These are phyloP conservation scores for Aureobasidium sp. DNA, from an alignment of 2,329 filamentous ascomycete genomes.

Conservation along the genomic window DNA sequence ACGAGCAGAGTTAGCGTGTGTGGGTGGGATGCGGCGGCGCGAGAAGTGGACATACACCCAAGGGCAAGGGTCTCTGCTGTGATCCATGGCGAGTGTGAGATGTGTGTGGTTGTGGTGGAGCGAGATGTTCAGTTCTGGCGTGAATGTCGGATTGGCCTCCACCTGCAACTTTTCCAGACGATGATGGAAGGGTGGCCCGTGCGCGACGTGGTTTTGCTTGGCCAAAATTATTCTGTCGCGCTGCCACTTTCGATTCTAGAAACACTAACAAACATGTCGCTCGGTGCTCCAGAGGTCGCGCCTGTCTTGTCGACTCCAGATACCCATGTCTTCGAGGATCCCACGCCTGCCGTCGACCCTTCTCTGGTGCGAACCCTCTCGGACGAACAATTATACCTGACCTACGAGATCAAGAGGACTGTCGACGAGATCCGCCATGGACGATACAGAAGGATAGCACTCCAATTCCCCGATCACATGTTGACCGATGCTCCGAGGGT, in stretches of 20 bases:
- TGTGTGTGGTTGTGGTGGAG: not conserved
- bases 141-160: not conserved
- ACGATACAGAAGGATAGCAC: conserved; percentile 66
- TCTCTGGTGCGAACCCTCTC: conserved; percentile 32
- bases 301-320: conserved; percentile 57
- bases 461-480: conserved; percentile 97
- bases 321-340: conserved; percentile 50
- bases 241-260: not conserved
- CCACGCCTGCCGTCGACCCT: conserved; percentile 34
- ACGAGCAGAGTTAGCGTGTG: not conserved
- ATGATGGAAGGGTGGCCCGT: not conserved
- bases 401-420: conserved; percentile 82
- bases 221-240: not conserved
- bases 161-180: not conserved
- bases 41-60: conserved; percentile 42
- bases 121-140: too few species aligned
- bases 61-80: conserved; percentile 92
- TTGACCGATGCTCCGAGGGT: conserved; percentile 76
- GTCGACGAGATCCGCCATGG: conserved; percentile 64
- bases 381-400: conserved; percentile 62
- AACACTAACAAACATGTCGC: conserved; percentile 15
- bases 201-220: not conserved
- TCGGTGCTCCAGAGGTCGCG: conserved; percentile 28
- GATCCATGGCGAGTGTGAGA: conserved; percentile 54
- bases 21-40: too few species aligned